Conservation (phyloP, 768 basidiomycete genomes). For the Nidularia pulvinata region DNA sequence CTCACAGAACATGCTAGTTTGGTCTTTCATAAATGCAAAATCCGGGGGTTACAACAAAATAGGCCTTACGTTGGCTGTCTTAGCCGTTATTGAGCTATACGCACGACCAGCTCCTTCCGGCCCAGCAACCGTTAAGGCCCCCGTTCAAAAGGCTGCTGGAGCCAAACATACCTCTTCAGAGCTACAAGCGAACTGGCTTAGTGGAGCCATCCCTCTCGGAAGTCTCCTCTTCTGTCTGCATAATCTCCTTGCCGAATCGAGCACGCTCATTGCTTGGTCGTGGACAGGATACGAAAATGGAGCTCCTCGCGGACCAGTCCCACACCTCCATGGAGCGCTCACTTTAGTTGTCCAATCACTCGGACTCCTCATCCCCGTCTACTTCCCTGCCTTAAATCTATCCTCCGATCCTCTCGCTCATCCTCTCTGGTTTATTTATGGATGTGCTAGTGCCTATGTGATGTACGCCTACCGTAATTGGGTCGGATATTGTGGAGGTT, state of each 20-base stretch:
- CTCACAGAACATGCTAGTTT: conserved; percentile 56
- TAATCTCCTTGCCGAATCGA: conserved; percentile 71
- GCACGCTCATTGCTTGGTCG: conserved; percentile 82
- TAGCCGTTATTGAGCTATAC: conserved; percentile 58
- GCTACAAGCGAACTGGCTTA: too few relatives aligned
- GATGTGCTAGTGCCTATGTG: conserved; percentile 47
- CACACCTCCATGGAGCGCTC: conserved; percentile 68
- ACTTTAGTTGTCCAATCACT: conserved; percentile 64
- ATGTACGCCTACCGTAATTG: conserved; percentile 67
- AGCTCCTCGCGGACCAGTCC: conserved; percentile 64
- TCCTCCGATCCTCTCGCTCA: conserved; percentile 37
- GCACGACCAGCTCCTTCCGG: conserved; percentile 30
- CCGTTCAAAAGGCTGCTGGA: too few relatives aligned
- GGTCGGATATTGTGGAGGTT: conserved; percentile 69
- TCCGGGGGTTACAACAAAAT: conserved; percentile 73
- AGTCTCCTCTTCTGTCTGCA: conserved; percentile 73
- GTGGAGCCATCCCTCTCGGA: conserved; percentile 57
- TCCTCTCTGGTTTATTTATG: conserved; percentile 55
- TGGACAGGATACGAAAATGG: conserved; percentile 85
- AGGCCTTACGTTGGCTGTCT: conserved; percentile 55
- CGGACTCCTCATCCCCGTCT: conserved; percentile 46
- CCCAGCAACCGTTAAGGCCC: conserved; percentile 1
- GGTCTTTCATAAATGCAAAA: conserved; percentile 70
- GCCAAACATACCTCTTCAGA: too few relatives aligned
- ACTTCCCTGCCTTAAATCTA: conserved; percentile 12